These are phyloP conservation scores for Cryphonectria carpinicola DNA, from an alignment of 2,329 filamentous ascomycete species.

Conservation along the genomic window DNA sequence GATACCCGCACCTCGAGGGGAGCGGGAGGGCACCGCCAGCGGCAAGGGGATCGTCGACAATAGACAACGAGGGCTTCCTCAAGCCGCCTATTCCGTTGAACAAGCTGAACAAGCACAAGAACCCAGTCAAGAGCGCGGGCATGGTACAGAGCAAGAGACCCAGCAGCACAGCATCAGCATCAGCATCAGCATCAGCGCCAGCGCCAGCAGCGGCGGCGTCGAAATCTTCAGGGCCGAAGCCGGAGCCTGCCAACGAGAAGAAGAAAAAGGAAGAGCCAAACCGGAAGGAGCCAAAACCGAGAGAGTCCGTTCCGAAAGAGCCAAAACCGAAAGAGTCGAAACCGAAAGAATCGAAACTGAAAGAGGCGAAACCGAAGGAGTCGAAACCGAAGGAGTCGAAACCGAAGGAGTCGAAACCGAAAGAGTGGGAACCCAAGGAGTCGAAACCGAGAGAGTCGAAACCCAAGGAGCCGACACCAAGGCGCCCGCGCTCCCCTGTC, in stretches of 20 bases:
- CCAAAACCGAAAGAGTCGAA: background rate
- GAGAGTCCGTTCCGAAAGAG: conserved; percentile 11
- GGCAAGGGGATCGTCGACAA: conserved; percentile 24
- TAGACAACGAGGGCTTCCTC: conserved; percentile 31
- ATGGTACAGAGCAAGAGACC: conserved; percentile 33
- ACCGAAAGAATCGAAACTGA: background rate
- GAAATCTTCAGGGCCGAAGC: conserved; percentile 35
- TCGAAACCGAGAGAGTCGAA: background rate
- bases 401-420: background rate
- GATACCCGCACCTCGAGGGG: conserved; percentile 67
- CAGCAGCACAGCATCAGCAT: background rate
- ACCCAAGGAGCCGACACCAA: background rate
- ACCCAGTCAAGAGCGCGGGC: conserved; percentile 34
- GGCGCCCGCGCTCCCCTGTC: conserved; percentile 17
- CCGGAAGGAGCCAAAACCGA: background rate
- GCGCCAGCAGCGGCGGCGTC: conserved; percentile 26
- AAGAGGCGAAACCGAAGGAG: background rate
- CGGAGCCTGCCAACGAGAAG: conserved; percentile 39
- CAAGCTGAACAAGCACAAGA: conserved; percentile 18
- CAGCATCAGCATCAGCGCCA: conserved; percentile 11
- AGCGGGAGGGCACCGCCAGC: conserved; percentile 9
- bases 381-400: background rate
- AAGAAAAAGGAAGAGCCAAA: conserved; percentile 28
- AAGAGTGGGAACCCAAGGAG: too few species aligned
- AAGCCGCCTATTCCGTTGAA: conserved; percentile 14